Conservation (phyloP, 2,329 filamentous ascomycete species). For the Microcera coccophila region DNA sequence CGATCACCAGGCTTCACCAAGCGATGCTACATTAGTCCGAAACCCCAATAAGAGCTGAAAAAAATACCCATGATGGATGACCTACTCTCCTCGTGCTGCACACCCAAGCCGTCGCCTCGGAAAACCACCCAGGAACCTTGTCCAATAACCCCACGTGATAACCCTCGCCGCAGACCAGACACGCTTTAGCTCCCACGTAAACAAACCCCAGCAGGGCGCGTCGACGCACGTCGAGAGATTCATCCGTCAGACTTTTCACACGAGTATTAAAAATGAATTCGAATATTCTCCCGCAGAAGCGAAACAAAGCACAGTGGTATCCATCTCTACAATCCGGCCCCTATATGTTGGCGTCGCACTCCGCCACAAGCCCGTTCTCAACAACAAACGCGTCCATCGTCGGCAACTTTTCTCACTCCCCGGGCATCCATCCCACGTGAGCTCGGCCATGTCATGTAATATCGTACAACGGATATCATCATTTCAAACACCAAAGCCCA, state of each 20-base stretch:
- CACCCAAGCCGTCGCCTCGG: too few relatives aligned
- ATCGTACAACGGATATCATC: constrained; percentile 23
- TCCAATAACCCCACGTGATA: constrained; percentile 22
- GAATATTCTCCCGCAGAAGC: constrained; percentile 3
- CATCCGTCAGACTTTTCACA: not conserved
- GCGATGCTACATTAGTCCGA: too few relatives aligned
- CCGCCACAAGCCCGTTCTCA: constrained; percentile 1
- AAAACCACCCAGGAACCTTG: too few relatives aligned
- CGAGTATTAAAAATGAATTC: not conserved
- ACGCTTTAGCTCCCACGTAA: constrained; percentile 14
- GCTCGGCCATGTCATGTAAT: constrained; percentile 18
- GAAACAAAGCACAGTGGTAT: constrained; percentile 24
- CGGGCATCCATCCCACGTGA: constrained; percentile 16
- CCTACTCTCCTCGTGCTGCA: too few relatives aligned
- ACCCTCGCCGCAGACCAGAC: constrained; percentile 20
- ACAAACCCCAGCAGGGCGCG: constrained; percentile 24
- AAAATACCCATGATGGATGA: too few relatives aligned
- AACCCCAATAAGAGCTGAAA: too few relatives aligned
- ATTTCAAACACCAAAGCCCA: not conserved
- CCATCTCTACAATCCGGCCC: constrained; percentile 9
- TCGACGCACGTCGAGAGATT: constrained; percentile 7
- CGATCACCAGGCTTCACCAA: too few relatives aligned
- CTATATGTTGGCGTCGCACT: constrained; percentile 10
- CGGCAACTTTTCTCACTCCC: constrained; percentile 12
- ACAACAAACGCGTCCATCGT: constrained; percentile 6